phyloP scores from a whole-genome alignment of 2,329 filamentous ascomycete species.

The Exophiala aquamarina region DNA sequence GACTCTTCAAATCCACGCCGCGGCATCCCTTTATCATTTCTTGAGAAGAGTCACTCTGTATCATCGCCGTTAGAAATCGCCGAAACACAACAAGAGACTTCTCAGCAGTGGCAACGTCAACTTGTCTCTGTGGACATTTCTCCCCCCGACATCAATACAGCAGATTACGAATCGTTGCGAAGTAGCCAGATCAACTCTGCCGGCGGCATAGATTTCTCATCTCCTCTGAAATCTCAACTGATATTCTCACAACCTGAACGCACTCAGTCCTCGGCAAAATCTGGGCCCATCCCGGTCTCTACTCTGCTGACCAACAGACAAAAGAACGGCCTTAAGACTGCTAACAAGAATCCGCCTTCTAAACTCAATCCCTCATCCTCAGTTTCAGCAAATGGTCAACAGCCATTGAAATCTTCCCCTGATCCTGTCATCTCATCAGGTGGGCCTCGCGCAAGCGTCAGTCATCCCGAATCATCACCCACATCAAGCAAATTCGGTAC shows the following conservation, averaged over 20 bases:
- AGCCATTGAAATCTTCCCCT: not conserved
- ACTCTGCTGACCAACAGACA: too few species aligned
- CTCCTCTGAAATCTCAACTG: not conserved
- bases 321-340: too few species aligned
- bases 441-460: too few species aligned
- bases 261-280: too few species aligned
- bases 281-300: too few species aligned
- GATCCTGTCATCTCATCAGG: too few species aligned
- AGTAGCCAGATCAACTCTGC: slow-evolving; percentile 17
- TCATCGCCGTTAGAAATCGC: slow-evolving; percentile 20
- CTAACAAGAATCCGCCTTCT: too few species aligned
- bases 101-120: not conserved
- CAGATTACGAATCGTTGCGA: slow-evolving; percentile 22
- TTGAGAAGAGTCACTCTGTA: not conserved
- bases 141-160: slow-evolving; percentile 9
- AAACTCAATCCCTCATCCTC: too few species aligned
- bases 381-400: not conserved
- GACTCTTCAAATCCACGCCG: not conserved
- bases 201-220: not conserved
- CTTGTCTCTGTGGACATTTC: slow-evolving; percentile 15
- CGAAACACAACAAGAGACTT: slow-evolving; percentile 20
- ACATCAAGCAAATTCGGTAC: not conserved
- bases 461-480: slow-evolving; percentile 4
- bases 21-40: not conserved
- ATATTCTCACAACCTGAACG: too few species aligned